Evolutionary conservation across 169 alveolate species (phyloP).

Genomic region (Amoebophrya sp.): DNA sequence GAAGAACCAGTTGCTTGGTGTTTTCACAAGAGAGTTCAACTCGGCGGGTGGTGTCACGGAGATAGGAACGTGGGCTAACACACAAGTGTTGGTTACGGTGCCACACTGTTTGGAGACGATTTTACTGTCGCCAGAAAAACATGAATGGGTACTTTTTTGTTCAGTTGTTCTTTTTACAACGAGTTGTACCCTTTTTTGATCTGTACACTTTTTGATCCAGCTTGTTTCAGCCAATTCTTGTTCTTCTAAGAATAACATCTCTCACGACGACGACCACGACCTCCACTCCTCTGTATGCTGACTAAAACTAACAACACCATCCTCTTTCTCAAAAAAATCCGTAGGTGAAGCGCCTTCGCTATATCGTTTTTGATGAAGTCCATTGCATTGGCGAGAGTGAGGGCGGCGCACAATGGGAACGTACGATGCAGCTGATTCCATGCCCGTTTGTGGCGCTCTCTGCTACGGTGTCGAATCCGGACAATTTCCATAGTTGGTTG

Average conservation of each 20-base stretch:
- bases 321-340: no score
- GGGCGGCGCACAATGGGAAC: slow-evolving; percentile 58
- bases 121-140: slow-evolving; percentile 63
- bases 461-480: slow-evolving; percentile 82
- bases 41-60: slow-evolving; percentile 47
- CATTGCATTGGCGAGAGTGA: slow-evolving; percentile 72
- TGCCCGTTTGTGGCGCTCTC: slow-evolving; percentile 83
- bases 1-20: slow-evolving; percentile 47
- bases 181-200: neutral
- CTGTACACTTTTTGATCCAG: no score
- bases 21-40: slow-evolving; percentile 30
- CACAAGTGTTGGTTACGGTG: slow-evolving; percentile 73
- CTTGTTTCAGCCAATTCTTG: no score
- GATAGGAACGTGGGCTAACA: slow-evolving; percentile 38
- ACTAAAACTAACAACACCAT: no score
- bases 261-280: no score
- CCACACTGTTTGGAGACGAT: slow-evolving; percentile 76
- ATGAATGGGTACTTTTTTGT: slow-evolving; percentile 45
- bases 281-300: no score
- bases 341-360: slow-evolving; percentile 62
- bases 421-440: slow-evolving; percentile 70
- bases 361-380: slow-evolving; percentile 77
- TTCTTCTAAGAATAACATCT: no score
- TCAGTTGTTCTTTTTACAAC: neutral
- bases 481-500: slow-evolving; percentile 66